Conservation (phyloP, 768 basidiomycete genomes). For the Leccinum rimulosum region DNA sequence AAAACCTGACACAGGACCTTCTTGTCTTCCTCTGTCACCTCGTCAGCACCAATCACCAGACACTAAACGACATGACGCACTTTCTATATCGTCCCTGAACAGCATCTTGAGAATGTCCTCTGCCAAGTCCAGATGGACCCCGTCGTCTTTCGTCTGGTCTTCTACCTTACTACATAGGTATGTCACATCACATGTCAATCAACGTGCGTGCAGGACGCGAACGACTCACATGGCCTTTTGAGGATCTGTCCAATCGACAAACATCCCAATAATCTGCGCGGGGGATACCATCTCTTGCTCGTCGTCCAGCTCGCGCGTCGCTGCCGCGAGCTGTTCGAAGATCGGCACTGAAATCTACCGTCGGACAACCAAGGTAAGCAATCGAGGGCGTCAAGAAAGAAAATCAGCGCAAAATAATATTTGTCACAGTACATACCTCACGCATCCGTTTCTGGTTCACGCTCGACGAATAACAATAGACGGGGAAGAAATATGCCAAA, state of each 20-base stretch:
- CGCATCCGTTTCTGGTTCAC: conserved; percentile 73
- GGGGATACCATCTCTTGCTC: conserved; percentile 73
- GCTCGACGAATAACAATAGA: conserved; percentile 79
- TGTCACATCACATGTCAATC: background rate
- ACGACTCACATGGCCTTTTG: conserved; percentile 59
- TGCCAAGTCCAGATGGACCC: conserved; percentile 56
- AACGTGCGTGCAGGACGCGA: background rate
- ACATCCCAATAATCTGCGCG: conserved; percentile 70
- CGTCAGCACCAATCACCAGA: background rate
- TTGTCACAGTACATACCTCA: conserved; percentile 29
- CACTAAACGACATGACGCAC: conserved; percentile 37
- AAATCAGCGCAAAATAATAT: background rate
- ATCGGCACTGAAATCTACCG: conserved; percentile 67
- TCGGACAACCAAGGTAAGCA: background rate
- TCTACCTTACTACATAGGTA: conserved; percentile 36
- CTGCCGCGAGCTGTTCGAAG: conserved; percentile 56
- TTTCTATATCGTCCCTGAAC: conserved; percentile 48
- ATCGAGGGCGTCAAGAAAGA: background rate
- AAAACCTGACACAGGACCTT: conserved; percentile 65
- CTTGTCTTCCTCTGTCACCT: conserved; percentile 50
- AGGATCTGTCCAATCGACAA: conserved; percentile 89
- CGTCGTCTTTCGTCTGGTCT: conserved; percentile 37
- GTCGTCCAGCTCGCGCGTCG: conserved; percentile 64
- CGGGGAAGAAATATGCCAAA: conserved; percentile 81
- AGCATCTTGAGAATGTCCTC: conserved; percentile 47